Percentiles rank a stretch among this genome's conserved stretches.
Conservation (phyloP, 495 filamentous ascomycete genomes). For the Penicillium soppii region DNA sequence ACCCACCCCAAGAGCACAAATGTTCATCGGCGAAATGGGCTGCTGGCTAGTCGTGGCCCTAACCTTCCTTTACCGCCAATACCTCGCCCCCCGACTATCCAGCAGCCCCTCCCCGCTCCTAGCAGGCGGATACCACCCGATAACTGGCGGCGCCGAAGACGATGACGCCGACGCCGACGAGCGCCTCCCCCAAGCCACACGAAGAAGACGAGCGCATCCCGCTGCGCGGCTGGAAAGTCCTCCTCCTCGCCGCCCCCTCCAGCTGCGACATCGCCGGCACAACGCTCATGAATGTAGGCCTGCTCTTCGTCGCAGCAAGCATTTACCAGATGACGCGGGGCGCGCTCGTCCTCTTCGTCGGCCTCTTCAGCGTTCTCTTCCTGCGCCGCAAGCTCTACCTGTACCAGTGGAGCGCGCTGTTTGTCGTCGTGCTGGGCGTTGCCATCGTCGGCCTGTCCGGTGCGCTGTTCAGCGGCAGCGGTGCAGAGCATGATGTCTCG, state of each 20-base stretch:
- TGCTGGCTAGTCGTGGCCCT: constrained; percentile 82
- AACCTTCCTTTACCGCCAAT: constrained; percentile 62
- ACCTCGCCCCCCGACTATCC: constrained; percentile 38
- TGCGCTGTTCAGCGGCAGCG: constrained; percentile 68
- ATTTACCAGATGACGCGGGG: constrained; percentile 99
- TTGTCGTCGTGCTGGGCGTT: constrained; percentile 85
- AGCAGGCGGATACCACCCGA: constrained; percentile 63
- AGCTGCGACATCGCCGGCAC: constrained; percentile 93
- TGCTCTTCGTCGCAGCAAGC: constrained; percentile 88
- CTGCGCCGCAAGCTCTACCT: constrained; percentile 70
- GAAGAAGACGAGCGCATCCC: constrained; percentile 49
- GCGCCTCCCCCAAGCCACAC: constrained; percentile 45
- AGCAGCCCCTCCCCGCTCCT: constrained; percentile 40
- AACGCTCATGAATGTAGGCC: constrained; percentile 93
- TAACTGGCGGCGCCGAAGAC: constrained; percentile 48
- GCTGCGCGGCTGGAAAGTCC: constrained; percentile 69
- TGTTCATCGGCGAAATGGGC: constrained; percentile 92
- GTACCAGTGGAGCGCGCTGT: constrained; percentile 87
- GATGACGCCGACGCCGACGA: constrained; percentile 41
- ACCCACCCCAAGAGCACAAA: constrained; percentile 56
- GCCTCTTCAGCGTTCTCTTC: constrained; percentile 91
- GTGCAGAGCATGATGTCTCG: constrained; percentile 46
- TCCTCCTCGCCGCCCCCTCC: constrained; percentile 80
- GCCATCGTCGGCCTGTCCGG: constrained; percentile 88
- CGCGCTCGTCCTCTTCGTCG: constrained; percentile 91